A percentile compares a stretch with the other conserved stretches of the same genome.
These are phyloP conservation scores for Mycena galopus DNA, from an alignment of 768 basidiomycete species.

Conservation along the genomic window DNA sequence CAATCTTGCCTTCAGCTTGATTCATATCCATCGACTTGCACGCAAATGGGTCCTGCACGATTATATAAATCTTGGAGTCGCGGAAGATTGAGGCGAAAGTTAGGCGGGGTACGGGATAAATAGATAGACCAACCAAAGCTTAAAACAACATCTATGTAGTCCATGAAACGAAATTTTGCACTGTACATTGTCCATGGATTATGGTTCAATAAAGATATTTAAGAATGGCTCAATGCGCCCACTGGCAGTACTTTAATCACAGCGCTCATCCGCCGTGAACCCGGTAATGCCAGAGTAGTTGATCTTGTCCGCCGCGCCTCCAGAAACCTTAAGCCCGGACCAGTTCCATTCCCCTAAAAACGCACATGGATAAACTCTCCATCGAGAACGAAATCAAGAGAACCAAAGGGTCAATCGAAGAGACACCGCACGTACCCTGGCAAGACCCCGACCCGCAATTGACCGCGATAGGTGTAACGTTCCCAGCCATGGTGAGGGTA, in stretches of 20 bases:
- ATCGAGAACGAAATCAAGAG: background rate
- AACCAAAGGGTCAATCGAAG: background rate
- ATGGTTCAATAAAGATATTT: too few species aligned
- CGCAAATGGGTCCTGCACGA: background rate
- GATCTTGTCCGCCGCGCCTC: slow-evolving; percentile 57
- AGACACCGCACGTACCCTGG: slow-evolving; percentile 52
- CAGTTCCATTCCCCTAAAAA: slow-evolving; percentile 69
- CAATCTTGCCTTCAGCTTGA: too few species aligned
- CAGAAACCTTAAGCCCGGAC: slow-evolving; percentile 57
- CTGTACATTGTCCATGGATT: too few species aligned
- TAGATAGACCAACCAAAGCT: too few species aligned
- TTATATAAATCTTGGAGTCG: background rate
- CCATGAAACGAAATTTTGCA: too few species aligned
- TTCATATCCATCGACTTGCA: background rate
- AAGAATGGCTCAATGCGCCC: too few species aligned
- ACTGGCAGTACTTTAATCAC: too few species aligned
- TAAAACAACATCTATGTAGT: too few species aligned
- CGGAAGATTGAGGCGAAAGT: background rate
- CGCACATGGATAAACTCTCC: background rate
- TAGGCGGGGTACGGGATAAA: too few species aligned
- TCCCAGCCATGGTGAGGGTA: slow-evolving; percentile 55
- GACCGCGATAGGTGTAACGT: slow-evolving; percentile 62
- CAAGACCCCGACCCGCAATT: slow-evolving; percentile 69
- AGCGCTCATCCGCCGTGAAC: too few species aligned
- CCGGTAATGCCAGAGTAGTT: slow-evolving; percentile 51